Conservation (phyloP, 2,329 filamentous ascomycete species). For the Sordariomycetes sp. region DNA sequence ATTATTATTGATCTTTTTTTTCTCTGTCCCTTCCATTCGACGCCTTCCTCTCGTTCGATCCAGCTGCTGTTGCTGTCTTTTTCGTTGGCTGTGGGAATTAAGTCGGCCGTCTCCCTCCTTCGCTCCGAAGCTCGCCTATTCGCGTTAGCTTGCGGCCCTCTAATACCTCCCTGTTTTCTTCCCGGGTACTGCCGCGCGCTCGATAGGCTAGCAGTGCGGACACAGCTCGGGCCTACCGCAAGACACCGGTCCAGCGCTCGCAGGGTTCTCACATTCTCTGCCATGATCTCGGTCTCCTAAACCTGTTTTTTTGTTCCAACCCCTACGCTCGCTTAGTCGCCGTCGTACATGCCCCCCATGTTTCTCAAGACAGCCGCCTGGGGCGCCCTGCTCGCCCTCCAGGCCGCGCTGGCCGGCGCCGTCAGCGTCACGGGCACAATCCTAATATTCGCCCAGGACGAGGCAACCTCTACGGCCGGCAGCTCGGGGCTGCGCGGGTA, state of each 20-base stretch:
- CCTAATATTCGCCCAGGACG: constrained; percentile 42
- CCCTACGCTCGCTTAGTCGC: not conserved
- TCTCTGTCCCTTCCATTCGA: not conserved
- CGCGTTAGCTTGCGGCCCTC: not conserved
- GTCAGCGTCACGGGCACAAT: constrained; percentile 31
- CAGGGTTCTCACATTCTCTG: not conserved
- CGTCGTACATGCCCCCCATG: not conserved
- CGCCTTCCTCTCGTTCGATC: not conserved
- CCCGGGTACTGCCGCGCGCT: no score
- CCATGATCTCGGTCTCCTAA: not conserved
- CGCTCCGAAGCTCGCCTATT: not conserved
- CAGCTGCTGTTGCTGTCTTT: not conserved
- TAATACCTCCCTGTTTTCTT: not conserved
- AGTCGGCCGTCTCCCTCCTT: no score
- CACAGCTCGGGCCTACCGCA: not conserved
- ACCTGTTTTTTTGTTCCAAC: not conserved
- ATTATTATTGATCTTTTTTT: not conserved
- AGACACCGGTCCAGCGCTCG: not conserved
- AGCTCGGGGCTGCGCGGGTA: constrained; percentile 47
- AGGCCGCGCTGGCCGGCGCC: not conserved
- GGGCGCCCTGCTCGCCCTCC: not conserved
- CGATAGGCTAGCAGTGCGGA: not conserved
- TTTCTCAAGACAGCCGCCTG: not conserved
- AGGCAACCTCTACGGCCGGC: constrained; percentile 32
- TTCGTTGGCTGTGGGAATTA: not conserved